A percentile compares a stretch with the other conserved stretches of the same genome.
Conservation (phyloP, 208 protist species). For the Leptomonas seymouri region DNA sequence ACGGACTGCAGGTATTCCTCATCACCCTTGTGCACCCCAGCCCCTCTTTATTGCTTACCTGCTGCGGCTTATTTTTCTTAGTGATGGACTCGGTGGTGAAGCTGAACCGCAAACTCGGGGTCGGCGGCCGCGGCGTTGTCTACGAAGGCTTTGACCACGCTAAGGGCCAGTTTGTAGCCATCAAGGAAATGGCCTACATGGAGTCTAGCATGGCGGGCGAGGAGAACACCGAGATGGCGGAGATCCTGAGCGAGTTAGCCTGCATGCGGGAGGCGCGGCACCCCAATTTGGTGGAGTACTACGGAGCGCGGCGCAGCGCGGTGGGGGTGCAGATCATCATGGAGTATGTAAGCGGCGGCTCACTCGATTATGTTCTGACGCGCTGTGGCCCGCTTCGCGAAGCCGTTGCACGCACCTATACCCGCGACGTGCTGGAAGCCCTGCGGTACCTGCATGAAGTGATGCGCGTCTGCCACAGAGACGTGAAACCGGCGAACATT, state of each 20-base stretch:
- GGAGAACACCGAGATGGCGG: slow-evolving; percentile 30
- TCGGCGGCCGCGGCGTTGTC: slow-evolving; percentile 75
- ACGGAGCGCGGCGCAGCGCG: slow-evolving; percentile 68
- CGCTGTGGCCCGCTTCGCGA: slow-evolving; percentile 69
- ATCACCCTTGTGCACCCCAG: too few species aligned
- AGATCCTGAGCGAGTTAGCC: slow-evolving; percentile 75
- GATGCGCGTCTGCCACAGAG: slow-evolving; percentile 86
- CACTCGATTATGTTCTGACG: slow-evolving; percentile 71
- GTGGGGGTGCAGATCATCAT: slow-evolving; percentile 87
- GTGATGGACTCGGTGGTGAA: slow-evolving; percentile 44
- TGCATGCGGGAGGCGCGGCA: slow-evolving; percentile 78
- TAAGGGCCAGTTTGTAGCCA: slow-evolving; percentile 82
- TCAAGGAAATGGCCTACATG: slow-evolving; percentile 86
- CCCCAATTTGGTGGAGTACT: slow-evolving; percentile 82
- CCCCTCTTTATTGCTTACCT: too few species aligned
- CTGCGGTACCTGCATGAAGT: slow-evolving; percentile 84
- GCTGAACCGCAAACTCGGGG: slow-evolving; percentile 78
- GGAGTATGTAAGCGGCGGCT: slow-evolving; percentile 89
- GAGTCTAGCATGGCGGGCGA: slow-evolving; percentile 30
- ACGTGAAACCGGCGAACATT: slow-evolving; percentile 93
- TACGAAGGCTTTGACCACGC: slow-evolving; percentile 87
- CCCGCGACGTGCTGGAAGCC: slow-evolving; percentile 72
- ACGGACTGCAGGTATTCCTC: too few species aligned
- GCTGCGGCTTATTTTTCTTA: neutral
- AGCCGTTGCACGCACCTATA: slow-evolving; percentile 74